phyloP scores from a whole-genome alignment of 192 early-diverging fungal genomes.

The Coemansia sp. region DNA sequence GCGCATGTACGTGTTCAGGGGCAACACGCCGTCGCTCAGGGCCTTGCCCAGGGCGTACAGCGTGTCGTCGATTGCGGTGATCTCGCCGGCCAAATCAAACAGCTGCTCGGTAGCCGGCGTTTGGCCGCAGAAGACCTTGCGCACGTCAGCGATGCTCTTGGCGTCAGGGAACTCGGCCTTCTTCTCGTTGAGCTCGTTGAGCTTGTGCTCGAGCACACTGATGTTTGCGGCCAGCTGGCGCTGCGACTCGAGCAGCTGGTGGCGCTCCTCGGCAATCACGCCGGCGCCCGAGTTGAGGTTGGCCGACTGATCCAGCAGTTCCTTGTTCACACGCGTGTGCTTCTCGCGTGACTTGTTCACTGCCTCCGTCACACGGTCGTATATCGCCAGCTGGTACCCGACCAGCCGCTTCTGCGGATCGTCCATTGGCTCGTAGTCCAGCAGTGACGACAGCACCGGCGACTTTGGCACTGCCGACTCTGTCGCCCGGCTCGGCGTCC shows the following conservation, averaged over 20 bases:
- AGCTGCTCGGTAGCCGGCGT: slow-evolving; percentile 59
- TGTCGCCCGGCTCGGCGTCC: neutral
- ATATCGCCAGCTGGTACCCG: slow-evolving; percentile 60
- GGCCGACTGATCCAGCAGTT: slow-evolving; percentile 62
- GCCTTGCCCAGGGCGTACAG: slow-evolving; percentile 81
- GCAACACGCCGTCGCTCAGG: slow-evolving; percentile 71
- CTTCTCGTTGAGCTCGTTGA: slow-evolving; percentile 54
- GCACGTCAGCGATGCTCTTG: slow-evolving; percentile 14
- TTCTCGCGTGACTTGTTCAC: slow-evolving; percentile 60
- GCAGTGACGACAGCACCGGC: slow-evolving; percentile 25
- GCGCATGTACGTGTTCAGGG: slow-evolving; percentile 77
- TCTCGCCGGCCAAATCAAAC: slow-evolving; percentile 84
- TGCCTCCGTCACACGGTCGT: slow-evolving; percentile 57
- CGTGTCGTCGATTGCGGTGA: slow-evolving; percentile 85
- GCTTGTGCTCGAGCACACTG: slow-evolving; percentile 60
- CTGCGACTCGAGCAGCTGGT: slow-evolving; percentile 58
- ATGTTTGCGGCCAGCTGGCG: slow-evolving; percentile 65
- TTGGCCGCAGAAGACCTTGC: slow-evolving; percentile 34
- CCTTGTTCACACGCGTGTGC: slow-evolving; percentile 63
- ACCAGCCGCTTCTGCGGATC: slow-evolving; percentile 51
- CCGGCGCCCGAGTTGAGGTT: slow-evolving; percentile 71
- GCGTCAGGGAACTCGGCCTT: slow-evolving; percentile 43
- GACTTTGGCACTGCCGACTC: neutral
- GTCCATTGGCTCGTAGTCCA: slow-evolving; percentile 46
- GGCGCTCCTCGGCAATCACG: slow-evolving; percentile 60